phyloP scores from a whole-genome alignment of 1,284 basidiomycete genomes.

The Papiliotrema flavescens region DNA sequence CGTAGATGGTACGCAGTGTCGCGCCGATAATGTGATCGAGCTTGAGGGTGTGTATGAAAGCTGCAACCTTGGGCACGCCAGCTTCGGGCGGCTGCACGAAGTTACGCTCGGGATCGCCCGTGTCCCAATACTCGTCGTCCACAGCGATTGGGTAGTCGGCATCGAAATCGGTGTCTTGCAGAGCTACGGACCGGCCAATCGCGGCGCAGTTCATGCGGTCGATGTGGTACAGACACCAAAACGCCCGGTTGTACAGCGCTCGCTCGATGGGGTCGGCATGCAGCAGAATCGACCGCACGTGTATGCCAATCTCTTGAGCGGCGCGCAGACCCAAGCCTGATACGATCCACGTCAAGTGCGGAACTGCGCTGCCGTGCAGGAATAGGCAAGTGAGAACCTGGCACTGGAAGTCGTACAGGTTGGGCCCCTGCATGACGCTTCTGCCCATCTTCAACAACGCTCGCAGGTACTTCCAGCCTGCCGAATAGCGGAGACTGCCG shows the following conservation, averaged over 20 bases:
- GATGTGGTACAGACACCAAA: slow-evolving; percentile 60
- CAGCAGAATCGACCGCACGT: slow-evolving; percentile 37
- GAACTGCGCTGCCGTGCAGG: slow-evolving; percentile 60
- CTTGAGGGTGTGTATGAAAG: slow-evolving; percentile 65
- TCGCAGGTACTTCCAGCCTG: slow-evolving; percentile 71
- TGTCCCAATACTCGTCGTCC: slow-evolving; percentile 78
- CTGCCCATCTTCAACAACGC: slow-evolving; percentile 59
- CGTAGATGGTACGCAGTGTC: slow-evolving; percentile 68
- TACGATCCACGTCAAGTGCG: slow-evolving; percentile 68
- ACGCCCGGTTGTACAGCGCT: slow-evolving; percentile 72
- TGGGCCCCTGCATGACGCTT: slow-evolving; percentile 57
- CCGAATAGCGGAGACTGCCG: slow-evolving; percentile 52
- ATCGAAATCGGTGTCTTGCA: slow-evolving; percentile 82
- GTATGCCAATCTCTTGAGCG: slow-evolving; percentile 52
- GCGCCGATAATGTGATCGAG: slow-evolving; percentile 69
- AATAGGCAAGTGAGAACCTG: slow-evolving; percentile 51
- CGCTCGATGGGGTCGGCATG: slow-evolving; percentile 52
- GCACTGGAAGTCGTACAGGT: slow-evolving; percentile 70
- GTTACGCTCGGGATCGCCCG: slow-evolving; percentile 52
- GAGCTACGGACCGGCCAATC: slow-evolving; percentile 73
- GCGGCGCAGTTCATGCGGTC: slow-evolving; percentile 61
- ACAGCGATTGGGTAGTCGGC: slow-evolving; percentile 73
- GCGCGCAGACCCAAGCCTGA: slow-evolving; percentile 66
- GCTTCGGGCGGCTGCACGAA: slow-evolving; percentile 58
- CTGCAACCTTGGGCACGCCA: slow-evolving; percentile 52